Conservation (phyloP, 345 rosid genomes). For the Eucalyptus sideroxylon region DNA sequence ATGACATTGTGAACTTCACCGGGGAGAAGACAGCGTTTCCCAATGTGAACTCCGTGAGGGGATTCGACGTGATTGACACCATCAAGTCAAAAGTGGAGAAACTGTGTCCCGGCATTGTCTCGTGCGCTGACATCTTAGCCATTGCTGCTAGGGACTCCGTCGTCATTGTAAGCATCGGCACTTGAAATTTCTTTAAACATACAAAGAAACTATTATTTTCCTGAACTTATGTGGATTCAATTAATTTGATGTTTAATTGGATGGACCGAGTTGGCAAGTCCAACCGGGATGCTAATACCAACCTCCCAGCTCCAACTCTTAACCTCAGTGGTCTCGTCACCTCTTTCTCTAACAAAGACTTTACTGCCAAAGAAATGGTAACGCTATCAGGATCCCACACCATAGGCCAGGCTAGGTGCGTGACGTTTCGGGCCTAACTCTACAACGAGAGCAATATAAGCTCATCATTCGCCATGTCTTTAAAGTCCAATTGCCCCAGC, state of each 20-base stretch:
- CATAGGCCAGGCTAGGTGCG: slow-evolving; percentile 32
- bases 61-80: not conserved
- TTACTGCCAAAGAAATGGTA: not conserved
- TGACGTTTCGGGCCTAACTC: slow-evolving; percentile 18
- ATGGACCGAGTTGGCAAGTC: not conserved
- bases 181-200: not conserved
- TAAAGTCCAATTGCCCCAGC: slow-evolving; percentile 19
- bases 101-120: not conserved
- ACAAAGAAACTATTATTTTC: not conserved
- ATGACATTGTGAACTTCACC: not conserved
- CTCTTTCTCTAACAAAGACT: not conserved
- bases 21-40: not conserved
- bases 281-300: not conserved
- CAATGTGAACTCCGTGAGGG: not conserved
- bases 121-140: not conserved
- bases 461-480: slow-evolving; percentile 20
- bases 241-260: not conserved
- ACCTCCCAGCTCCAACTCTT: not conserved
- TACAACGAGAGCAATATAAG: slow-evolving; percentile 33
- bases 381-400: slow-evolving; percentile 20
- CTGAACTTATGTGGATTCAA: not conserved
- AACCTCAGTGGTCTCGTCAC: not conserved
- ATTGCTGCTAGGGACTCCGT: not conserved
- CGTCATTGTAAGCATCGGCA: not conserved
- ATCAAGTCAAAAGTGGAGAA: not conserved